Evolutionary conservation across 2,329 filamentous ascomycete genomes (phyloP).

Genomic region (Pyrenophora seminiperda): DNA sequence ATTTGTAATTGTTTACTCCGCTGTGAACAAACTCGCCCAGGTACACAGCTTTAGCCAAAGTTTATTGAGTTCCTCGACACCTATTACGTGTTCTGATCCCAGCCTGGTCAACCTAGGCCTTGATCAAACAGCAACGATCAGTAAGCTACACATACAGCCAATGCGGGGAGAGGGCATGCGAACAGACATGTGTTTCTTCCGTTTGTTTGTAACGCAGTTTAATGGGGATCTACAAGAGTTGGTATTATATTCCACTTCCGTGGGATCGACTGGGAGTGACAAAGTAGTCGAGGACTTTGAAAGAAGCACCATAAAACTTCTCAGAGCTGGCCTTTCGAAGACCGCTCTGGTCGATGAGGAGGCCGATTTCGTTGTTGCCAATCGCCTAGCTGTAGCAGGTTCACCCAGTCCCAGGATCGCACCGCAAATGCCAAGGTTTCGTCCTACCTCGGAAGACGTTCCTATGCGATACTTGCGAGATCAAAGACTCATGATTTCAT

Average conservation of each 20-base stretch:
- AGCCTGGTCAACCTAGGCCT: conserved; percentile 24
- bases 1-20: conserved; percentile 42
- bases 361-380: conserved; percentile 37
- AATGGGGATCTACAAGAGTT: conserved; percentile 36
- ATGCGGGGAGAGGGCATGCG: conserved; percentile 30
- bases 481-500: conserved; percentile 20
- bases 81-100: conserved; percentile 34
- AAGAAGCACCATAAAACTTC: conserved; percentile 21
- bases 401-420: conserved; percentile 16
- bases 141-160: conserved; percentile 25
- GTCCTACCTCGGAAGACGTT: background rate
- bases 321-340: conserved; percentile 2
- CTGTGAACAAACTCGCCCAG: conserved; percentile 38
- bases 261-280: background rate
- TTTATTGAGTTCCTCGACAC: conserved; percentile 8
- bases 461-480: conserved; percentile 8
- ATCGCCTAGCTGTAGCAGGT: conserved; percentile 24
- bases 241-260: conserved; percentile 20
- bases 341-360: conserved; percentile 16
- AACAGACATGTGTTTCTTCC: conserved; percentile 32
- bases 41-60: conserved; percentile 33
- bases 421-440: conserved; percentile 10
- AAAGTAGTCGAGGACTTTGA: conserved; percentile 22
- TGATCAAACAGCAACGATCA: conserved; percentile 14
- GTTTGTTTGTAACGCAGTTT: conserved; percentile 26